Base-by-base conservation (phyloP, 2,329 filamentous ascomycete species). In the Apiospora arundinis region DNA sequence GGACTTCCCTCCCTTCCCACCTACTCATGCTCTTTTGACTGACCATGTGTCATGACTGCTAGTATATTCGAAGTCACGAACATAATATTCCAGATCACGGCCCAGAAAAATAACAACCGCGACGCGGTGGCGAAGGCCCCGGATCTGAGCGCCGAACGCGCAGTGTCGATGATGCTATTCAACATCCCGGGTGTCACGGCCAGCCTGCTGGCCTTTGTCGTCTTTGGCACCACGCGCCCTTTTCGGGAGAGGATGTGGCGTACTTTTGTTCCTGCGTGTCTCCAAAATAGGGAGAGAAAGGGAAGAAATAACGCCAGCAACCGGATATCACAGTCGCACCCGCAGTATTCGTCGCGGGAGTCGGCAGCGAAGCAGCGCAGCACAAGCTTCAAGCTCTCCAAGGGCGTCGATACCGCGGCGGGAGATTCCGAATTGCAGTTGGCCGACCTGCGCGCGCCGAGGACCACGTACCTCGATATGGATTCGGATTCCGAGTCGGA, bases 201-300 rank as follows among this genome's bases (percentile, higher is more conserved):
- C 7, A 78, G 79, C 23, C 73, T 83, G 6, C 75, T 83, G 5
- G 74, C 75, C 9, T 84, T 83, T 56, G 67, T 82, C 49, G 79
- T 84, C 3, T 84, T 85, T 71, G 83, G 83, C 11, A 85, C 83
- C 0, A 83, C 82, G 1, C 80, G 80, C 70, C 79, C 77, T 6
- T 83, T 80, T 69, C 71, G 79, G 25, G 73, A 79, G 12, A 75
- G 78, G 71, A 76, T 78, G 72, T 77, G 73, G 70, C 23, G 32
- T 12, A 76, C 74, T 6, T 73, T 78, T 42, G 72, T 76, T 4
- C 76, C 76, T 14, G 72, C 65, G 48, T 21, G 70, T 28, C 72
- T 74, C 65, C 72, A 72, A 32, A 70, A 69, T 45, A 42, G 32
- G 25, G 25, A 18, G 28, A 21, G 5, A 32, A 11, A 16, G 42